Evolutionary conservation across 148 eudicot species (phyloP).

Genomic region (Beta vulgaris): DNA sequence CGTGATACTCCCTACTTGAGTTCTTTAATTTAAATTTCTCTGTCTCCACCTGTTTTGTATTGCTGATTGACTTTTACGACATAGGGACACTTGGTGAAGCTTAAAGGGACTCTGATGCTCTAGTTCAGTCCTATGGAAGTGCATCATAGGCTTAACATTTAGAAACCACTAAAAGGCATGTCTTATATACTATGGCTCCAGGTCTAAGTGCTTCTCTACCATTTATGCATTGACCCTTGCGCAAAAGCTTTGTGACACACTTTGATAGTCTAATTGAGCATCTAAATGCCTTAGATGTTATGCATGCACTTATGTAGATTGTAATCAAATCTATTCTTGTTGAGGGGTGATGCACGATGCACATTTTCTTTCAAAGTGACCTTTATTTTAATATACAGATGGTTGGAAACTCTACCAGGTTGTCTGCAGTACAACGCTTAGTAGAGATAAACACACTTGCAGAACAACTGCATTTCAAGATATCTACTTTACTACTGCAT

Average conservation of each 20-base stretch:
- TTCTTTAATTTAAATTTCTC: no score
- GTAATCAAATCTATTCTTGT: not conserved
- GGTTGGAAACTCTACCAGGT: conserved; percentile 86
- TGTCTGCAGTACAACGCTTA: conserved; percentile 87
- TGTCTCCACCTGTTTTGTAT: no score
- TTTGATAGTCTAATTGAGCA: not conserved
- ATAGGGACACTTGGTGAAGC: no score
- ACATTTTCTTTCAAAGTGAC: conserved; percentile 31
- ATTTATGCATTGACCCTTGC: not conserved
- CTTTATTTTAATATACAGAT: conserved; percentile 54
- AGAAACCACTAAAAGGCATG: no score
- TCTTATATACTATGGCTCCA: no score
- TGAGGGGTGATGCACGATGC: conserved; percentile 9
- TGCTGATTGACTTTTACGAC: no score
- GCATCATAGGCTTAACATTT: no score
- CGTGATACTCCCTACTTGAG: no score
- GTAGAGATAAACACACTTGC: conserved; percentile 89
- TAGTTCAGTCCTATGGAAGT: no score
- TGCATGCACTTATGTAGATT: not conserved
- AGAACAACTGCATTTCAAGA: conserved; percentile 91
- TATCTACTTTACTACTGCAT: conserved; percentile 85
- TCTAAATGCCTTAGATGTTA: not conserved
- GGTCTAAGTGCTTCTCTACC: not conserved
- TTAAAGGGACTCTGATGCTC: no score
- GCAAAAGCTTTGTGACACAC: not conserved